Conservation (phyloP, 805 yeast species). For the Metschnikowia santaceciliae region DNA sequence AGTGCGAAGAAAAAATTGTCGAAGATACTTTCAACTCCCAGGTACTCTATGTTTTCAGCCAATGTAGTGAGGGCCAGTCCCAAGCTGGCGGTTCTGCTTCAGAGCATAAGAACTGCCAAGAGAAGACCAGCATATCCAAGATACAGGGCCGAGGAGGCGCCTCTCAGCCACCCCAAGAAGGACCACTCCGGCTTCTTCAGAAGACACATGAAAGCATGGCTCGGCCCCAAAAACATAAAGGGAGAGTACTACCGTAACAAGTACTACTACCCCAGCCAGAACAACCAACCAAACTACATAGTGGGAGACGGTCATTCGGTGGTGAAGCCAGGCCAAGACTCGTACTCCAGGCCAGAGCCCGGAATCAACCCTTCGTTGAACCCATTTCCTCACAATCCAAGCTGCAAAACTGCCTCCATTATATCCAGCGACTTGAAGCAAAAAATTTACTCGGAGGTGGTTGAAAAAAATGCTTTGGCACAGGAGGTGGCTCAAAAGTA, state of each 20-base stretch:
- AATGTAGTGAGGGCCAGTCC: slow-evolving; percentile 10
- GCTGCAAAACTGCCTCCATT: slow-evolving; percentile 62
- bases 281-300: slow-evolving; percentile 71
- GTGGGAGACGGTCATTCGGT: slow-evolving; percentile 46
- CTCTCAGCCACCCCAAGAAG: slow-evolving; percentile 30
- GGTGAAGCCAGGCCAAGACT: slow-evolving; percentile 23
- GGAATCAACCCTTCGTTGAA: slow-evolving; percentile 38
- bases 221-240: slow-evolving; percentile 80
- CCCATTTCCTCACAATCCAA: slow-evolving; percentile 79
- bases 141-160: slow-evolving; percentile 31
- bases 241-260: slow-evolving; percentile 80
- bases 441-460: slow-evolving; percentile 55
- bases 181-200: slow-evolving; percentile 52
- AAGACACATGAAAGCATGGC: slow-evolving; percentile 63
- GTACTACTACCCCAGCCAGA: slow-evolving; percentile 61
- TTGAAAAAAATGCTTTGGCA: slow-evolving; percentile 48
- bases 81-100: slow-evolving; percentile 15
- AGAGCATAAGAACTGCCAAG: slow-evolving; percentile 18
- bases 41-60: slow-evolving; percentile 11
- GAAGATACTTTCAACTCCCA: background rate
- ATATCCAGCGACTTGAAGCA: slow-evolving; percentile 57
- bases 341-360: slow-evolving; percentile 11
- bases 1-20: slow-evolving; percentile 6
- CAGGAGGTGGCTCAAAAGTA: slow-evolving; percentile 75
- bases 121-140: slow-evolving; percentile 34